Evolutionary conservation across 1,139 yeast genomes (phyloP).

Genomic region (Geotrichum europaeum): DNA sequence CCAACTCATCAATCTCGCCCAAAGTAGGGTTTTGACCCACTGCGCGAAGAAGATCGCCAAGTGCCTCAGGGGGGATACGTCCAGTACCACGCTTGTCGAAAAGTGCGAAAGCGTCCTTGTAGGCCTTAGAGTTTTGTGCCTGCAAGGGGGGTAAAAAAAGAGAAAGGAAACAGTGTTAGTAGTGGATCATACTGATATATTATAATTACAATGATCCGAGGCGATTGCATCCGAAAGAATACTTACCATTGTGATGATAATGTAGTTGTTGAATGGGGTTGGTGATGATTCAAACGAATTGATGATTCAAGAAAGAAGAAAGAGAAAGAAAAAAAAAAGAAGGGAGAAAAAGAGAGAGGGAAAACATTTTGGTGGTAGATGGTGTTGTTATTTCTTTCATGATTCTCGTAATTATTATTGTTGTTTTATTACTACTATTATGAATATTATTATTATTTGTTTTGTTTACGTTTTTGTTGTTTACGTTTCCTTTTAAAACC

Average conservation of each 20-base stretch:
- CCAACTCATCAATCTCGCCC: slow-evolving; percentile 76
- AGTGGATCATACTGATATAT: background rate
- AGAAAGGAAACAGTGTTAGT: background rate
- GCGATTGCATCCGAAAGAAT: background rate
- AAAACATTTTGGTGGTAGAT: background rate
- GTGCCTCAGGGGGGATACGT: slow-evolving; percentile 74
- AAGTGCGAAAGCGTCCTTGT: slow-evolving; percentile 94
- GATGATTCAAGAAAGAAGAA: background rate
- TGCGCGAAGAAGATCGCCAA: slow-evolving; percentile 92
- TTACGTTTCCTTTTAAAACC: background rate
- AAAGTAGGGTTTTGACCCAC: slow-evolving; percentile 98
- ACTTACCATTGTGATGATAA: background rate
- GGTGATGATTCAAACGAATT: background rate
- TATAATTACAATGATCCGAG: background rate
- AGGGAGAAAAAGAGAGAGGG: background rate
- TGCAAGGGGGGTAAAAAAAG: background rate
- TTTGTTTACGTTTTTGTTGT: background rate
- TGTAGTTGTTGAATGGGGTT: background rate
- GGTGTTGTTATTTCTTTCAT: no score
- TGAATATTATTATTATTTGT: background rate
- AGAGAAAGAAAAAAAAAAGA: background rate
- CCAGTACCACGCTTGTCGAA: slow-evolving; percentile 97
- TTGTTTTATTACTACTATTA: background rate
- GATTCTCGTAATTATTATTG: no score
- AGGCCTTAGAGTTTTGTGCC: slow-evolving; percentile 47